Evolutionary conservation across 1,284 basidiomycete species (phyloP).

Genomic region (Bondarzewia mesenterica): DNA sequence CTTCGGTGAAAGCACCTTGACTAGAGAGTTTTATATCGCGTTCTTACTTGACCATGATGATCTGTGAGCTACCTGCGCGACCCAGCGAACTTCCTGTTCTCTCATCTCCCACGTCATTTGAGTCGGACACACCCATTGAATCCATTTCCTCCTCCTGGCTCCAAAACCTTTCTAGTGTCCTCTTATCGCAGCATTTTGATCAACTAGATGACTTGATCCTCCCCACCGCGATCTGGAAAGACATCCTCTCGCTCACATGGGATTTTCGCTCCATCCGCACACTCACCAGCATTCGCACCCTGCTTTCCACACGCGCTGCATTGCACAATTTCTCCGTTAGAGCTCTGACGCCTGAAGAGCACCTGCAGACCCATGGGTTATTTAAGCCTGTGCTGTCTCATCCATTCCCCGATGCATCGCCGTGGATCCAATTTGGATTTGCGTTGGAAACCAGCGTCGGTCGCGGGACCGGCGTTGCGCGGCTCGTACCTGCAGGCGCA

Average conservation of each 20-base stretch:
- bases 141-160: background rate
- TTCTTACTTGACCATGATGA: too few relatives aligned
- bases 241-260: slow-evolving; percentile 58
- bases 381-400: slow-evolving; percentile 26
- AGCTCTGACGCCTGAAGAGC: background rate
- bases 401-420: slow-evolving; percentile 48
- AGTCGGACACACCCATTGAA: background rate
- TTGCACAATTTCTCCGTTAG: slow-evolving; percentile 29
- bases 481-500: slow-evolving; percentile 42
- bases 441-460: slow-evolving; percentile 47
- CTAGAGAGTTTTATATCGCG: too few relatives aligned
- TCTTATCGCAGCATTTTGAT: background rate
- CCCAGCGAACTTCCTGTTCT: background rate
- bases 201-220: background rate
- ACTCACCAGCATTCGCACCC: slow-evolving; percentile 21
- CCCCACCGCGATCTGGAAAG: slow-evolving; percentile 35
- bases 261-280: slow-evolving; percentile 56
- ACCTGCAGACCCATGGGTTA: slow-evolving; percentile 19
- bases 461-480: slow-evolving; percentile 40
- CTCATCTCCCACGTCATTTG: background rate
- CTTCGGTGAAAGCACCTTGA: too few relatives aligned
- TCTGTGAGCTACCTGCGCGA: background rate
- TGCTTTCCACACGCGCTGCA: slow-evolving; percentile 3
- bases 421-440: slow-evolving; percentile 52
- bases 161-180: background rate